These are phyloP conservation scores for Diplodia intermedia DNA, from an alignment of 2,329 filamentous ascomycete species.

Conservation along the genomic window DNA sequence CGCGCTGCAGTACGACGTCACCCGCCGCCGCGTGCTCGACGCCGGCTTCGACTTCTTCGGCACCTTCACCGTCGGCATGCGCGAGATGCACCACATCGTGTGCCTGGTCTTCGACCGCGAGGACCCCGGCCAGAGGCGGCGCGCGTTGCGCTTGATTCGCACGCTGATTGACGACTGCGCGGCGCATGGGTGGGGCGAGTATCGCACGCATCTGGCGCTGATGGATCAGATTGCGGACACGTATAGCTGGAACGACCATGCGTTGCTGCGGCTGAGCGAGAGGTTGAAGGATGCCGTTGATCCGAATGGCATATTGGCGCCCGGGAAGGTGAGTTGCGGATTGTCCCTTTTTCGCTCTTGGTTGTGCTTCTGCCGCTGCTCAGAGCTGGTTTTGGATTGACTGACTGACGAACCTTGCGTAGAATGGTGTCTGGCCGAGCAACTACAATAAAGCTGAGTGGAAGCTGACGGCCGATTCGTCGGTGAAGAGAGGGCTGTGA, in stretches of 20 bases:
- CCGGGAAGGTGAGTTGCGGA: slow-evolving; percentile 35
- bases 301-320: slow-evolving; percentile 46
- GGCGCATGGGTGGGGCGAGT: slow-evolving; percentile 53
- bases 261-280: slow-evolving; percentile 54
- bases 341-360: background rate
- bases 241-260: slow-evolving; percentile 55
- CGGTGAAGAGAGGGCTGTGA: slow-evolving; percentile 7
- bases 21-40: slow-evolving; percentile 37
- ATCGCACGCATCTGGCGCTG: slow-evolving; percentile 55
- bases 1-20: slow-evolving; percentile 46
- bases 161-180: slow-evolving; percentile 51
- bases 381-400: background rate
- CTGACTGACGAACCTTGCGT: background rate
- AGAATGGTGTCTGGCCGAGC: slow-evolving; percentile 19
- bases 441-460: slow-evolving; percentile 15
- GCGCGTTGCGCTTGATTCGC: slow-evolving; percentile 41
- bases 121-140: slow-evolving; percentile 38
- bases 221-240: slow-evolving; percentile 57
- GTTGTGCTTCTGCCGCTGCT: no score
- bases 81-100: slow-evolving; percentile 54
- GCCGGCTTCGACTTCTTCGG: slow-evolving; percentile 40
- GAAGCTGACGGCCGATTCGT: slow-evolving; percentile 15
- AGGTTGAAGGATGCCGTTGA: slow-evolving; percentile 55
- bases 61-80: slow-evolving; percentile 42
- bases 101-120: slow-evolving; percentile 45